Evolutionary conservation across 306 rosid genomes (phyloP).

Genomic region (Astragalus glycyphyllos): DNA sequence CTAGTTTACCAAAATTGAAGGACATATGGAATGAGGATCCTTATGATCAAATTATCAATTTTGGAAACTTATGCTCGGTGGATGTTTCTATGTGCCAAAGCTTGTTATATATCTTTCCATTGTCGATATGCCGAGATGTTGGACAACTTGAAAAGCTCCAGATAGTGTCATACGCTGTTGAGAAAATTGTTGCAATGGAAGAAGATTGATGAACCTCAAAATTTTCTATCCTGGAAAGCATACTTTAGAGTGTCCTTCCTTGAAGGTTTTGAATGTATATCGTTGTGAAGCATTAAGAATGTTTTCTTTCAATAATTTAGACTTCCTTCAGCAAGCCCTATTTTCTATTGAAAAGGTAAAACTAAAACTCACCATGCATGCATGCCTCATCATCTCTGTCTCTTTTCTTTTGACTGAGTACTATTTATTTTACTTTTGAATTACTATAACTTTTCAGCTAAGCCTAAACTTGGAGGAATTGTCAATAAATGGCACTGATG

Average conservation of each 20-base stretch:
- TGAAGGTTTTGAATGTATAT: no score
- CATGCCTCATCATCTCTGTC: no score
- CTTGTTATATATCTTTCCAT: not conserved
- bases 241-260: no score
- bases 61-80: not conserved
- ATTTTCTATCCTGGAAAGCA: no score
- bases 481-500: constrained; percentile 1
- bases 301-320: not conserved
- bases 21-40: not conserved
- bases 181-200: constrained; percentile 5
- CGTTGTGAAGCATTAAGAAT: no score
- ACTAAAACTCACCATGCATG: not conserved
- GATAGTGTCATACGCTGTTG: not conserved
- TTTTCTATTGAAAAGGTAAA: constrained; percentile 13
- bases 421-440: not conserved
- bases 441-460: constrained; percentile 3
- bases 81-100: not conserved
- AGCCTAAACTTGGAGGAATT: not conserved
- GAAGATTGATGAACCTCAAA: no score
- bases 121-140: constrained; percentile 2
- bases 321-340: not conserved
- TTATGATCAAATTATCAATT: constrained; percentile 13
- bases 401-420: no score
- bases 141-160: not conserved
- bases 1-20: no score